These are phyloP conservation scores for Isabelozyma pseudorhagii DNA, from an alignment of 805 yeast genomes.

Conservation along the genomic window DNA sequence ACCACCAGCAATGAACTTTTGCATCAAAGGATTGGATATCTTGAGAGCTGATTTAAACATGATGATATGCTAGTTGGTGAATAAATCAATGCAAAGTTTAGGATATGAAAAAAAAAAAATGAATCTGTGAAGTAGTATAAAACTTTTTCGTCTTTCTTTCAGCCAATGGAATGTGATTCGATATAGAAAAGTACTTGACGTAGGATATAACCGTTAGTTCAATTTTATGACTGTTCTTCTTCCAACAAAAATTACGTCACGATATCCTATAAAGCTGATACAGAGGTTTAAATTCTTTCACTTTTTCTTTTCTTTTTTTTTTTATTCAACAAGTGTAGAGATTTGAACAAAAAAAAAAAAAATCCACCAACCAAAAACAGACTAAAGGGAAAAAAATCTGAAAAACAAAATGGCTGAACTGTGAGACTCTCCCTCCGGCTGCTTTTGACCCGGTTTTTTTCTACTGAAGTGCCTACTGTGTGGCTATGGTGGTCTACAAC, in stretches of 20 bases:
- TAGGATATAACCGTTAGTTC: no score
- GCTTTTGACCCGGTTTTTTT: neutral
- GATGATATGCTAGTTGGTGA: neutral
- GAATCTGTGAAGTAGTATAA: neutral
- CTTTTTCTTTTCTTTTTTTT: neutral
- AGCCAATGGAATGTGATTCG: neutral
- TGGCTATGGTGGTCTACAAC: no score
- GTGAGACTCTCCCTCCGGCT: neutral
- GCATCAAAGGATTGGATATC: conserved; percentile 23
- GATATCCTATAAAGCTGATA: neutral
- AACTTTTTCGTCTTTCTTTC: neutral
- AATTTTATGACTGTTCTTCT: no score
- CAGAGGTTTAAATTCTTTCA: no score
- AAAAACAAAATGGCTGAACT: neutral
- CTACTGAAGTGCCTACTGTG: neutral
- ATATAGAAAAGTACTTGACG: no score
- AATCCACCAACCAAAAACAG: neutral
- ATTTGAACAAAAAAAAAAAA: neutral
- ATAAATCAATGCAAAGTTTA: neutral
- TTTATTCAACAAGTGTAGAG: neutral
- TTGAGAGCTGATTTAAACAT: conserved; percentile 16
- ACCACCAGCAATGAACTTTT: conserved; percentile 56
- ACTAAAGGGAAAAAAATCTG: neutral
- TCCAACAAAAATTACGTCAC: no score
- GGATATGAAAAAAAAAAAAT: neutral